These are phyloP conservation scores for Phycomyces blakesleeanus DNA, from an alignment of 192 early-diverging fungal genomes.

Conservation along the genomic window DNA sequence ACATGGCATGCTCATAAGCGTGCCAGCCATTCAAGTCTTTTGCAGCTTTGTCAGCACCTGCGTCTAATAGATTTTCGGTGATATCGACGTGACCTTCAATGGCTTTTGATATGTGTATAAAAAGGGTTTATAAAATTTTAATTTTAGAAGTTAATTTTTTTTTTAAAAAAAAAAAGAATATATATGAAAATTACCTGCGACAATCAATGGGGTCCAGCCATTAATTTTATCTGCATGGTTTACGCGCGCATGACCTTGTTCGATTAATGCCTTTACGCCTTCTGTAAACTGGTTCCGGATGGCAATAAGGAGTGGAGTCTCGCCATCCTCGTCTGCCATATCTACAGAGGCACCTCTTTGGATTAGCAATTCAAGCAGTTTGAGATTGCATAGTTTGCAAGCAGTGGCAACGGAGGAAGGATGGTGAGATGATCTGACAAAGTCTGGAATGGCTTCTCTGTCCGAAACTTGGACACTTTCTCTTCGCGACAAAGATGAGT, in stretches of 20 bases:
- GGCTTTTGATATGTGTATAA: slow-evolving; percentile 36
- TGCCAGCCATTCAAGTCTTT: slow-evolving; percentile 52
- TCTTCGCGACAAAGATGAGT: neutral
- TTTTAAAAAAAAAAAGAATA: too few relatives aligned
- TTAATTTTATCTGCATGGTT: slow-evolving; percentile 51
- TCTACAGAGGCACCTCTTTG: slow-evolving; percentile 51
- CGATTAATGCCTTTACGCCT: slow-evolving; percentile 48
- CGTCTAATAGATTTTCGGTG: slow-evolving; percentile 46
- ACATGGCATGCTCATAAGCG: slow-evolving; percentile 62
- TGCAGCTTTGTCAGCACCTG: slow-evolving; percentile 45
- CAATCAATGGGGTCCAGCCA: slow-evolving; percentile 60
- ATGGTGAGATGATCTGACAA: slow-evolving; percentile 20
- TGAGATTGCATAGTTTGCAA: slow-evolving; percentile 45
- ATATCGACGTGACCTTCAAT: slow-evolving; percentile 58
- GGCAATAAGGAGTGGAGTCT: slow-evolving; percentile 55
- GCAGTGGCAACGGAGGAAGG: slow-evolving; percentile 51
- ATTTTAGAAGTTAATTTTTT: slow-evolving; percentile 2
- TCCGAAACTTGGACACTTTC: neutral
- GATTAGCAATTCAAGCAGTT: slow-evolving; percentile 50
- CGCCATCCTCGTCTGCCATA: slow-evolving; percentile 66
- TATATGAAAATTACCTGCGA: slow-evolving; percentile 48
- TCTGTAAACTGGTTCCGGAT: slow-evolving; percentile 48
- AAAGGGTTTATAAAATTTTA: too few relatives aligned
- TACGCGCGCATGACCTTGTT: slow-evolving; percentile 33
- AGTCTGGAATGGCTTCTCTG: slow-evolving; percentile 12